phyloP scores from a whole-genome alignment of 2,329 filamentous ascomycete species.

The Ilyonectria robusta region DNA sequence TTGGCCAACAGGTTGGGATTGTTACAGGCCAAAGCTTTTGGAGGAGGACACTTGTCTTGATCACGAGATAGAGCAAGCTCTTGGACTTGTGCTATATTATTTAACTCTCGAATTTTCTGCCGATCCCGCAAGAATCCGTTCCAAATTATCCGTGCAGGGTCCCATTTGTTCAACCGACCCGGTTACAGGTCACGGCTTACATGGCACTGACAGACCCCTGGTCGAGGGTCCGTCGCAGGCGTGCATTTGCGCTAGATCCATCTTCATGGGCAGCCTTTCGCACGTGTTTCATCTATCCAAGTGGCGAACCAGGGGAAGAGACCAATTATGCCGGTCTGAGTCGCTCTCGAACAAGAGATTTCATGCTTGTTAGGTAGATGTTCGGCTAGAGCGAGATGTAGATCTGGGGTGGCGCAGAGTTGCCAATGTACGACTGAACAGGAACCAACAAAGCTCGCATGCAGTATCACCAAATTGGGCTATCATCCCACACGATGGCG shows the following conservation, averaged over 20 bases:
- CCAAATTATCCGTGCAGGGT: background rate
- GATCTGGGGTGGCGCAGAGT: background rate
- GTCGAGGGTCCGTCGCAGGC: background rate
- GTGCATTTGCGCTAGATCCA: background rate
- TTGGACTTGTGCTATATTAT: slow-evolving; percentile 13
- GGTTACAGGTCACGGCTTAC: too few relatives aligned
- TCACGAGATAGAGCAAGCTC: slow-evolving; percentile 20
- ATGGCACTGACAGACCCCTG: background rate
- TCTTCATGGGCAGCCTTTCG: background rate
- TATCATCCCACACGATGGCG: background rate
- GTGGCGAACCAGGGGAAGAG: background rate
- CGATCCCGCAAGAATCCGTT: background rate
- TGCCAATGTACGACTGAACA: too few relatives aligned
- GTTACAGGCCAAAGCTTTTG: slow-evolving; percentile 26
- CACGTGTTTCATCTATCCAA: background rate
- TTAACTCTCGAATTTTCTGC: background rate
- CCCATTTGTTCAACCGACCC: background rate
- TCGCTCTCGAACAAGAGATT: background rate
- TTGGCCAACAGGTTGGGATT: slow-evolving; percentile 29
- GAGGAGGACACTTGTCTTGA: slow-evolving; percentile 1
- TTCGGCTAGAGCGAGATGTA: background rate
- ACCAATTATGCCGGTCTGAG: background rate
- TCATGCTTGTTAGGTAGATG: background rate
- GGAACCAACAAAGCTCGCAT: background rate
- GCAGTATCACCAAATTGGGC: background rate